Conservation (phyloP, 2,329 filamentous ascomycete genomes). For the Colletotrichum abscissum region DNA sequence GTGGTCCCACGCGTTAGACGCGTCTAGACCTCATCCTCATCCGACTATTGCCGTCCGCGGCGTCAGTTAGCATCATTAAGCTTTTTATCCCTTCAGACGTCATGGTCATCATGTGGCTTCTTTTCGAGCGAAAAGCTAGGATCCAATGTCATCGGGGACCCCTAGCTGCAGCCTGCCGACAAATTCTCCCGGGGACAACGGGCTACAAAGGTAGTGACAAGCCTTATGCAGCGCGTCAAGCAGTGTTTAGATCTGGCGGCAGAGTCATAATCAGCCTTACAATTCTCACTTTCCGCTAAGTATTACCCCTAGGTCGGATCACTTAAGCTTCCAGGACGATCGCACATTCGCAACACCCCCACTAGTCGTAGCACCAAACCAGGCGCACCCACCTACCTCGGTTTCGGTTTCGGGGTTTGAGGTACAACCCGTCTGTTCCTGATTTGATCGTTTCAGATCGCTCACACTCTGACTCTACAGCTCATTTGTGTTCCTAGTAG, state of each 20-base stretch:
- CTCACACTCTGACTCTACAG: neutral
- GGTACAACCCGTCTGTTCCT: neutral
- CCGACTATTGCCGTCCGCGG: too few species aligned
- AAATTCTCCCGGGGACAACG: neutral
- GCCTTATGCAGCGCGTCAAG: too few species aligned
- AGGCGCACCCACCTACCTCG: neutral
- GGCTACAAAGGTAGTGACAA: neutral
- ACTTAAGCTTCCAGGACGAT: neutral
- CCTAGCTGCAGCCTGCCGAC: neutral
- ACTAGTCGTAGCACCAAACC: neutral
- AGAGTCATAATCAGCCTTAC: slow-evolving; percentile 12
- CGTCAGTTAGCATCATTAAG: neutral
- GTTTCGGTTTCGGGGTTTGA: slow-evolving; percentile 1
- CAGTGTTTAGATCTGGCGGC: neutral
- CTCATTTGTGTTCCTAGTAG: neutral
- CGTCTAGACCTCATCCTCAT: neutral
- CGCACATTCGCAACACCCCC: neutral
- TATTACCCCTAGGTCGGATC: neutral
- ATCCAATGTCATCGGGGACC: neutral
- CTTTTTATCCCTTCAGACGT: neutral
- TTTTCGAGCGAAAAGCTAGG: neutral
- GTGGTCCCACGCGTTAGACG: neutral
- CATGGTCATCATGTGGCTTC: neutral
- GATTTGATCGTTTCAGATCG: neutral
- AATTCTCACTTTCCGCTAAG: neutral